A percentile compares a stretch with the other conserved stretches of the same genome.
Evolutionary conservation across 805 yeast genomes (phyloP).

Genomic region (Kodamaea hsintzibuensis): DNA sequence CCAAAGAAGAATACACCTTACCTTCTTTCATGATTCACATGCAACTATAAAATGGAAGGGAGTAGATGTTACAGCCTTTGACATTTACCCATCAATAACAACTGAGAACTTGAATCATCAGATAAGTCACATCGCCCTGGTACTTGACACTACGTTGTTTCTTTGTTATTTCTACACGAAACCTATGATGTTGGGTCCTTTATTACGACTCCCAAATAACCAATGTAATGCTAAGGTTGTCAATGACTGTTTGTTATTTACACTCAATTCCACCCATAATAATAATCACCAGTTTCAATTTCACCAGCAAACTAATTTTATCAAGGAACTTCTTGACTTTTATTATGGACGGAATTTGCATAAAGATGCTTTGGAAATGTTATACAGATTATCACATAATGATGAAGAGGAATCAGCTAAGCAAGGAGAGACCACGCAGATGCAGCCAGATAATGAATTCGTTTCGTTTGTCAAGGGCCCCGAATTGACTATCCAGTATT

Average conservation of each 20-base stretch:
- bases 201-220: conserved; percentile 71
- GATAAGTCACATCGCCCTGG: conserved; percentile 35
- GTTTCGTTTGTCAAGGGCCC: conserved; percentile 39
- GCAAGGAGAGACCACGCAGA: conserved; percentile 13
- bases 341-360: conserved; percentile 65
- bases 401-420: conserved; percentile 5
- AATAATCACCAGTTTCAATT: conserved; percentile 1
- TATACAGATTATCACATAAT: conserved; percentile 35
- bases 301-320: conserved; percentile 38
- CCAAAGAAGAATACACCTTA: conserved; percentile 48
- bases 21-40: conserved; percentile 35
- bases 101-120: conserved; percentile 20
- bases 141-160: conserved; percentile 79
- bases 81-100: conserved; percentile 39
- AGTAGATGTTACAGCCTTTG: conserved; percentile 39
- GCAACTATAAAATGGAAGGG: conserved; percentile 45
- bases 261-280: background rate
- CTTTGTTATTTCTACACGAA: conserved; percentile 68
- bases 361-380: conserved; percentile 62
- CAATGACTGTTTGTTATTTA: conserved; percentile 47
- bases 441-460: conserved; percentile 20
- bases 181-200: conserved; percentile 77
- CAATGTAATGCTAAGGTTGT: conserved; percentile 69
- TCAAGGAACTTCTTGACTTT: conserved; percentile 75
- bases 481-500: conserved; percentile 51